Conservation (phyloP, 2,329 filamentous ascomycete genomes). For the Penicillium sp. region DNA sequence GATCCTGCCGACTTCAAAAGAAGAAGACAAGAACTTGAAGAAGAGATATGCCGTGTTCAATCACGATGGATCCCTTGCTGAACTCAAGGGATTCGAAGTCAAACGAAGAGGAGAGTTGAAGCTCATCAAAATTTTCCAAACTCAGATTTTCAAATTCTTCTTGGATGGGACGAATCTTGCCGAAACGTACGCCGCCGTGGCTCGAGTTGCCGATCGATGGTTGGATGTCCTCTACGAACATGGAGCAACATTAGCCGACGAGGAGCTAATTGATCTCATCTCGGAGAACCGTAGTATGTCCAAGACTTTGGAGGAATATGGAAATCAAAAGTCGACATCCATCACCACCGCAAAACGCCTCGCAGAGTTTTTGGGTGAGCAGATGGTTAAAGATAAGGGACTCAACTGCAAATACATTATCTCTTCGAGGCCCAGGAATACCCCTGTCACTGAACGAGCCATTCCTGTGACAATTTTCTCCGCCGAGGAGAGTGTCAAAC, state of each 20-base stretch:
- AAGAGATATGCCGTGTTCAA: constrained; percentile 99
- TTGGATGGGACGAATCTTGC: constrained; percentile 81
- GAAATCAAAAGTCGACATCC: constrained; percentile 93
- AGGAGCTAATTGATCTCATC: constrained; percentile 99
- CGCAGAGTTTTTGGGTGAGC: constrained; percentile 92
- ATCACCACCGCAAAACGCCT: constrained; percentile 95
- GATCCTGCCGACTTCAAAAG: constrained; percentile 95
- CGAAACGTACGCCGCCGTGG: constrained; percentile 88
- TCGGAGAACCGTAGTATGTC: constrained; percentile 98
- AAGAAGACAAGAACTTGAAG: constrained; percentile 99
- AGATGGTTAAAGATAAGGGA: constrained; percentile 99
- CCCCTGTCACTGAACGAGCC: constrained; percentile 90
- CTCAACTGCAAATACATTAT: constrained; percentile 99
- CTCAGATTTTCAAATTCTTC: constrained; percentile 99
- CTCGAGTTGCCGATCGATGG: constrained; percentile 94
- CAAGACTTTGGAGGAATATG: constrained; percentile 96
- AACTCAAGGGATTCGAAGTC: constrained; percentile 95
- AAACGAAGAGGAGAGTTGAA: constrained; percentile 97
- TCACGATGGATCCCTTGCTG: constrained; percentile 89
- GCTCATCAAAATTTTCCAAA: constrained; percentile 99
- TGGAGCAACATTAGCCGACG: constrained; percentile 85
- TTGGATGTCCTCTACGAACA: constrained; percentile 89
- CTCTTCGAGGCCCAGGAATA: constrained; percentile 77
- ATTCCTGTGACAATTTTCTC: constrained; percentile 97
- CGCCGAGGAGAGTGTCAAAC: constrained; percentile 82